Base-by-base conservation (phyloP, 345 rosid species). In the Populus davidiana region DNA sequence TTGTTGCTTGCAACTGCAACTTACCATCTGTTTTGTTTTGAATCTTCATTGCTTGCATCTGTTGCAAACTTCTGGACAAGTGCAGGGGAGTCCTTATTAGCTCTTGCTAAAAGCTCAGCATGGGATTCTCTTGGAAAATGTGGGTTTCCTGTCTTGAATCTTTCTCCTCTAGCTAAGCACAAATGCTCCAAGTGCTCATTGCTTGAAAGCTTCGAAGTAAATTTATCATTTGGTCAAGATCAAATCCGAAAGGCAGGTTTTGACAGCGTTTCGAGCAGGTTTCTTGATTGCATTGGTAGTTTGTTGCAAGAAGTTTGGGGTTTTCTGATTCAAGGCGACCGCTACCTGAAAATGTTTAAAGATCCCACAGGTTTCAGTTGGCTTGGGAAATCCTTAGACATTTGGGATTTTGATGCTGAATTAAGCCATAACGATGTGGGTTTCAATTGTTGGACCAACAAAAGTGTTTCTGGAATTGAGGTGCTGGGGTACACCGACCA, bases 51-150 rank as follows among this genome's bases (percentile, higher is more conserved):
- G 59, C 87, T 86, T 81, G 85, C 81, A 1, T 86, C 86, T 49
- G 87, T 88, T 11, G 90, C 91, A 44, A 88, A 77, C 74, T 88
- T 86, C 86, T 93, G 95, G 97, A 78, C 59, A 67, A 82, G 59
- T 73, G 95, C 94, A 17, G 95, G 98, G 23, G 95, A 94, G 68
- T 88, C 88, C 14, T 84, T 94, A 27, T 31, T 89, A 65, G 72
- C 84, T 63, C 83, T 93, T 25, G 82, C 87, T 41, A 61, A 74
- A 75, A 86, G 79, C 81, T 77, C 75, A 6, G 62, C 8, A 0
- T 83, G 88, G 92, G 69, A 69, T 74, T 77, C 50, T 8, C 65
- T 64, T 71, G 83, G 64, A 43, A 70, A 84, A 50, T 1, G 25
- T 21, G 79, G 44, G 12, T 67, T 36, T 6, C 73, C 82, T 38